Percentiles rank a stretch among this genome's conserved stretches.
Evolutionary conservation across 192 early-diverging fungal genomes (phyloP).

Genomic region (Jimgerdemannia flammicorona): DNA sequence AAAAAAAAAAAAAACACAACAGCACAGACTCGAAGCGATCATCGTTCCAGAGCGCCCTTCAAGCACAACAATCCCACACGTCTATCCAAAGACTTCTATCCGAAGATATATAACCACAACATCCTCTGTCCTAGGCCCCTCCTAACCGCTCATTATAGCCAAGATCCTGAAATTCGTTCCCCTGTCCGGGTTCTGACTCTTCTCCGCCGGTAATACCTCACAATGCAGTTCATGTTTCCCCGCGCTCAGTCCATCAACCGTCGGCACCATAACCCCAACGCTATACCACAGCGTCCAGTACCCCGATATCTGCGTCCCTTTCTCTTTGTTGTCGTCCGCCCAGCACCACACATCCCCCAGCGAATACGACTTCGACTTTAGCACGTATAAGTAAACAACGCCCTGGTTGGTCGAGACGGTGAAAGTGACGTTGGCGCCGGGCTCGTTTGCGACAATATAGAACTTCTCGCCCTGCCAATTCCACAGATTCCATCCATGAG

Average conservation of each 20-base stretch:
- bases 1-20: too few species aligned
- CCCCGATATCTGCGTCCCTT: conserved; percentile 6
- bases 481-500: conserved; percentile 15
- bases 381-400: conserved; percentile 11
- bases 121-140: not conserved
- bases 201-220: conserved; percentile 5
- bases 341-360: conserved; percentile 18
- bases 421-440: conserved; percentile 7
- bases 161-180: conserved; percentile 16
- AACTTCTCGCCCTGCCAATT: conserved; percentile 15
- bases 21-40: too few species aligned
- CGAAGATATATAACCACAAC: too few species aligned
- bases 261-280: conserved; percentile 12
- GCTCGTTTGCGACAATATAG: conserved; percentile 12
- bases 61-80: too few species aligned
- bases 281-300: conserved; percentile 10
- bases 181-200: conserved; percentile 8
- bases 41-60: too few species aligned
- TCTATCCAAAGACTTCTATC: too few species aligned
- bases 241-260: conserved; percentile 7
- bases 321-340: conserved; percentile 8
- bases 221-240: conserved; percentile 10
- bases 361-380: conserved; percentile 2
- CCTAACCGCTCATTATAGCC: conserved; percentile 11
- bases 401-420: conserved; percentile 9